Evolutionary conservation across 73 alveolate genomes (phyloP).

Genomic region (Paramecium tetraurelia): DNA sequence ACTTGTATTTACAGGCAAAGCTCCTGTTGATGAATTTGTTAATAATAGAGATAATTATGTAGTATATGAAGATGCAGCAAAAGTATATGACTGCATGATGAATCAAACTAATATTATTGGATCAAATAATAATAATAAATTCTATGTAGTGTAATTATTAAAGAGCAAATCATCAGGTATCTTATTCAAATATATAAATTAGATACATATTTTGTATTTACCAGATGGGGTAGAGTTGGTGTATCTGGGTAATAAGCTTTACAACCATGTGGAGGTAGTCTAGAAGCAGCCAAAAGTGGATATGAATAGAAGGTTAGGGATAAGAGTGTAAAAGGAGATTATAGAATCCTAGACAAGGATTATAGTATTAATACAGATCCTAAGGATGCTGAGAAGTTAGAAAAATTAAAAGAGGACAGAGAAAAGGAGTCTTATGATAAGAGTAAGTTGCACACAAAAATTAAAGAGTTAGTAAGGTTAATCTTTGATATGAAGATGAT

Average conservation of each 20-base stretch:
- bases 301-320: slow-evolving; percentile 8
- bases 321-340: slow-evolving; percentile 50
- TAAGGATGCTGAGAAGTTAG: not conserved
- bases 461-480: slow-evolving; percentile 65
- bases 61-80: slow-evolving; percentile 5
- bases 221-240: slow-evolving; percentile 66
- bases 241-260: not conserved
- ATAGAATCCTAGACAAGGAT: slow-evolving; percentile 50
- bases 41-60: not conserved
- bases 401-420: not conserved
- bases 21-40: slow-evolving; percentile 62
- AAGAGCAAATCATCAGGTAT: not conserved
- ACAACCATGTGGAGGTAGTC: not conserved
- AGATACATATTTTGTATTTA: slow-evolving; percentile 36
- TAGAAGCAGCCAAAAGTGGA: not conserved
- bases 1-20: slow-evolving; percentile 33
- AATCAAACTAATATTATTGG: slow-evolving; percentile 49
- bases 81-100: slow-evolving; percentile 50
- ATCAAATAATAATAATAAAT: slow-evolving; percentile 50
- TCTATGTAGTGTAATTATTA: slow-evolving; percentile 42
- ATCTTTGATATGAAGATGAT: slow-evolving; percentile 75
- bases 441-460: slow-evolving; percentile 41
- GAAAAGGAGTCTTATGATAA: slow-evolving; percentile 33
- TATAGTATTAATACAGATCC: slow-evolving; percentile 34
- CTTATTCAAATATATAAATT: not conserved